Base-by-base conservation (phyloP, 805 yeast genomes). In the Ogataea methanolica region DNA sequence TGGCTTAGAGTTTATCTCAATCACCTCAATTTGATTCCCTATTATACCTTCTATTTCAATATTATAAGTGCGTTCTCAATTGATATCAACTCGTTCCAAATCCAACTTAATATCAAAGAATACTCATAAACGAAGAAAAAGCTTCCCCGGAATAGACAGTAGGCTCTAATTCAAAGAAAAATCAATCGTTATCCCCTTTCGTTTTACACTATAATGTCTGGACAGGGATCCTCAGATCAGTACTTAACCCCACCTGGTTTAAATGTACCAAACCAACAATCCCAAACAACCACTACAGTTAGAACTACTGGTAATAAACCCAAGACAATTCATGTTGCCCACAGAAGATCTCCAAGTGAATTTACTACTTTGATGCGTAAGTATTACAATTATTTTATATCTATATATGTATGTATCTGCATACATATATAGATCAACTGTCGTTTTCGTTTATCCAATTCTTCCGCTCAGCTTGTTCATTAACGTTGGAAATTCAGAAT, bases 281-380 rank as follows among this genome's bases (percentile, higher is more conserved):
- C 33, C 53, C 63, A 16, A 68, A 71, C 19, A 65, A 62, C 33
- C 17, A 59, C 63, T 33, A 61, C 65, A 19, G 58, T 66, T 17
- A 62, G 59, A 43, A 65, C 70, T 5, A 53, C 61, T 1, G 71
- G 71, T 9, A 54, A 52, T 2, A 62, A 58, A 47, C 84, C 85
- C 36, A 77, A 78, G 55, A 80, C 80, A 51, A 74, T 94, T 50
- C 95, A 90, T 69, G 90, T 92, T 54, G 98, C 98, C n/a, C 98
- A 94, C 61, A 80, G 98, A 61, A 79, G 96, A 51, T 86, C 97
- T 3, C 97, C 97, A n/a, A 82, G 91, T 56, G 99, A 94, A 65
- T 74, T 94, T 64, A 92, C 98, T 2, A 86, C 85, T 46, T 73
- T 92, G 54, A 92, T 92, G 96, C 75, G 84, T 74, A 71, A 56